Base-by-base conservation (phyloP, 1,284 basidiomycete species). In the Sporisorium scitamineum region DNA sequence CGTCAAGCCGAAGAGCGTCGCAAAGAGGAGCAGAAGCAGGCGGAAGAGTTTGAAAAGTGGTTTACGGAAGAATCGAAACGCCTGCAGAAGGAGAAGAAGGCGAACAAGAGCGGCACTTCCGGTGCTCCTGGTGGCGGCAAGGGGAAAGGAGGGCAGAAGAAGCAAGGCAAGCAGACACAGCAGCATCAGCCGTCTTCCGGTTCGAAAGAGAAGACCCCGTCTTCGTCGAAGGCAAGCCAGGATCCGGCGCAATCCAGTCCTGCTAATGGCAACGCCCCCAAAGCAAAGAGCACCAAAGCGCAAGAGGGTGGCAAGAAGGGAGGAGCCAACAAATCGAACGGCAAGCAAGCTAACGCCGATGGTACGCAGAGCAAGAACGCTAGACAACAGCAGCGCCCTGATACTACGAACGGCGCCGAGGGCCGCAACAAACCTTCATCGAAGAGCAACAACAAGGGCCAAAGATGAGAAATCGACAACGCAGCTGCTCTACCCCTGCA, bases 11-110 rank as follows among this genome's bases (percentile, higher is more conserved):
- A 66, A 51, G 80, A 82, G 65, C 76, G 76, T 31, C 58, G 58
- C 22, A 70, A 57, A n/a, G 74, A 66, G 45, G 80, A 81, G 34
- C 70, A 75, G 58, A 69, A 73, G 37, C 78, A 83, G 50, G 78
- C 74, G 14, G 78, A 74, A 50, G 81, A 80, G 52, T 85, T 85
- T 54, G 82, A 84, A 48, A 73, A 65, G 48, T 85, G 83, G 83
- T 85, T 81, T 50, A 80, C 82, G n/a, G 73, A 84, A 34, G 83
- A 84, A 51, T 78, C 76, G 42, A 78, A 70, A 27, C 78, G 81
- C 9, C 53, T 84, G 9, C 77, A 79, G 55, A 58, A 68, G 50
- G 58, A 80, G 56, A 60, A 64, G 26, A 76, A 65, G 26, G 60
- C 31, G 11, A 48, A 16, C 54, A 70, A 63, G 29, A 45, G 34